phyloP scores from a whole-genome alignment of 805 yeast species.

The Kluyveromyces siamensis region DNA sequence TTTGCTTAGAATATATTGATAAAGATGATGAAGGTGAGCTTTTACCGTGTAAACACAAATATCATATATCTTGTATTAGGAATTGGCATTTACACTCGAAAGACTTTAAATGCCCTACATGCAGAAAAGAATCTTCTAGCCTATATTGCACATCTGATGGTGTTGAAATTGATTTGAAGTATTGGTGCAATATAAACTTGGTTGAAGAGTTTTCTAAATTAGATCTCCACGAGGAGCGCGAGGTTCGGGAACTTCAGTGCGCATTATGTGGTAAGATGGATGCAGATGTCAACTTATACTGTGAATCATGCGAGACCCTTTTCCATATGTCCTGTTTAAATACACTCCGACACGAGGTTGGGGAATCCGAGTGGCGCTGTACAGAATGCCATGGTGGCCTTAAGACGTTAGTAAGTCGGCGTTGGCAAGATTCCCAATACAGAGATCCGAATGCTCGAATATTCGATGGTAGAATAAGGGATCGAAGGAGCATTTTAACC shows the following conservation, averaged over 20 bases:
- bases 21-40: constrained; percentile 22
- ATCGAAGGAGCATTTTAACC: constrained; percentile 2
- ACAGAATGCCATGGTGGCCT: not conserved
- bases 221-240: constrained; percentile 2
- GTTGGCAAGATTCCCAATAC: too few relatives aligned
- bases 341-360: constrained; percentile 14
- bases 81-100: constrained; percentile 37
- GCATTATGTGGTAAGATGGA: constrained; percentile 16
- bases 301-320: constrained; percentile 10
- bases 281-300: constrained; percentile 6
- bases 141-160: constrained; percentile 7
- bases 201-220: constrained; percentile 2
- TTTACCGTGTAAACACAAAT: constrained; percentile 44
- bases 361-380: constrained; percentile 6
- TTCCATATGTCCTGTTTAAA: constrained; percentile 21
- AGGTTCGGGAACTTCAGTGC: constrained; percentile 6
- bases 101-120: constrained; percentile 23
- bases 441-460: constrained; percentile 2
- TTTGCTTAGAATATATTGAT: constrained; percentile 42
- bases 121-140: constrained; percentile 14
- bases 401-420: not conserved
- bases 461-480: constrained; percentile 7
- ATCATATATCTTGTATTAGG: constrained; percentile 48
- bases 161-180: constrained; percentile 3
- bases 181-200: constrained; percentile 1